phyloP scores from a whole-genome alignment of 2,329 filamentous ascomycete genomes.

The Aspergillus fumigatiaffinis region DNA sequence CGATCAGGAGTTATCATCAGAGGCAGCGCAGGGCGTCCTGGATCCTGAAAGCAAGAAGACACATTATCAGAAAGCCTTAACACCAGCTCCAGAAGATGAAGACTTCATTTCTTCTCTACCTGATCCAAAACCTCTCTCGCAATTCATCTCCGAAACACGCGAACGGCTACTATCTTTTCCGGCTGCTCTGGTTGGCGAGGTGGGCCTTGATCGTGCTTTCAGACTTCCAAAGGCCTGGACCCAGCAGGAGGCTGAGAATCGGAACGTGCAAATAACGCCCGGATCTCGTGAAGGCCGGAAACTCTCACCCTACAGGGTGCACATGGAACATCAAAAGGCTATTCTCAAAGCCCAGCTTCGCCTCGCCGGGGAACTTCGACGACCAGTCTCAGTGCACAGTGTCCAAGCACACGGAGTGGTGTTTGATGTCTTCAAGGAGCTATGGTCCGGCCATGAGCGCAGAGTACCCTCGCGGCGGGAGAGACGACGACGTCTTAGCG shows the following conservation, averaged over 20 bases:
- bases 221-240: slow-evolving; percentile 54
- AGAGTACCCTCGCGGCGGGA: slow-evolving; percentile 49
- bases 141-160: slow-evolving; percentile 49
- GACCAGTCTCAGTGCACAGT: slow-evolving; percentile 60
- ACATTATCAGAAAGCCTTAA: slow-evolving; percentile 55
- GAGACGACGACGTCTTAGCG: slow-evolving; percentile 32
- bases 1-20: slow-evolving; percentile 29
- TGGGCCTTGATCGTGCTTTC: slow-evolving; percentile 60
- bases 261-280: slow-evolving; percentile 47
- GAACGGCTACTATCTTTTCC: slow-evolving; percentile 49
- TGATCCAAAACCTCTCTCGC: slow-evolving; percentile 50
- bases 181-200: slow-evolving; percentile 57
- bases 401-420: slow-evolving; percentile 60
- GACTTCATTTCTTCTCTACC: slow-evolving; percentile 51
- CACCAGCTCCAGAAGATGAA: slow-evolving; percentile 45
- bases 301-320: slow-evolving; percentile 56
- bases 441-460: slow-evolving; percentile 57
- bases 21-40: neutral
- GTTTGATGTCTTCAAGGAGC: slow-evolving; percentile 51
- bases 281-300: slow-evolving; percentile 58
- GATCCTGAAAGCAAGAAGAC: slow-evolving; percentile 29
- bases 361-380: slow-evolving; percentile 55
- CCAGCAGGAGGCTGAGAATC: slow-evolving; percentile 25
- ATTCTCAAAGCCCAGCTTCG: slow-evolving; percentile 56
- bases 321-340: slow-evolving; percentile 54